These are phyloP conservation scores for Eucalyptus polybractea DNA, from an alignment of 345 rosid genomes.

Conservation along the genomic window DNA sequence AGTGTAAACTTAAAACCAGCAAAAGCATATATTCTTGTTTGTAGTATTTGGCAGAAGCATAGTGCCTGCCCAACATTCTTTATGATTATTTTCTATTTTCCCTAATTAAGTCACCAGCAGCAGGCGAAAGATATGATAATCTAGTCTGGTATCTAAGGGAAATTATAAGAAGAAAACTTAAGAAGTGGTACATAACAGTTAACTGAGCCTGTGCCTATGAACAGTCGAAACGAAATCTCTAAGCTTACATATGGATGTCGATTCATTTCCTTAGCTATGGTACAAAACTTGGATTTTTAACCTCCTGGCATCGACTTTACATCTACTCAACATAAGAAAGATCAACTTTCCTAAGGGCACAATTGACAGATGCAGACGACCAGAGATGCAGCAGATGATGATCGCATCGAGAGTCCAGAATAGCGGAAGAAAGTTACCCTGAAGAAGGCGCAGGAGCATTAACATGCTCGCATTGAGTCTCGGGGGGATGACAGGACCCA, in stretches of 20 bases:
- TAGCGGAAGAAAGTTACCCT: constrained; percentile 22
- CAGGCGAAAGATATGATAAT: background rate
- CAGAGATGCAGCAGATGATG: background rate
- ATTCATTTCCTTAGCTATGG: background rate
- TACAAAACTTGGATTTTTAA: background rate
- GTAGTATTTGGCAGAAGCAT: background rate
- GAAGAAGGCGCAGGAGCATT: constrained; percentile 58
- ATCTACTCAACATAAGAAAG: background rate
- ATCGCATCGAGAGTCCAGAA: background rate
- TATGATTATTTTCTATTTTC: background rate
- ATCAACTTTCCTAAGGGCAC: background rate
- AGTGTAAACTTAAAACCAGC: background rate
- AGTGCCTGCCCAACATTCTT: background rate
- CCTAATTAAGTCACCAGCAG: background rate
- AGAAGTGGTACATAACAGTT: background rate
- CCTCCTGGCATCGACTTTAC: background rate
- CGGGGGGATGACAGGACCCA: constrained; percentile 80
- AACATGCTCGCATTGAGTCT: constrained; percentile 75
- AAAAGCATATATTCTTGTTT: background rate
- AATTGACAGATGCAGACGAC: background rate
- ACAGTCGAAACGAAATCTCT: background rate
- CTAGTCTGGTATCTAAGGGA: background rate
- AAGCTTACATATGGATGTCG: background rate
- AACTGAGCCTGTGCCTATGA: background rate
- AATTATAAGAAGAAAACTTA: background rate